Percentiles rank a stretch among this genome's conserved stretches.
phyloP scores from a whole-genome alignment of 2,329 filamentous ascomycete genomes.

The Penicillium carneum region DNA sequence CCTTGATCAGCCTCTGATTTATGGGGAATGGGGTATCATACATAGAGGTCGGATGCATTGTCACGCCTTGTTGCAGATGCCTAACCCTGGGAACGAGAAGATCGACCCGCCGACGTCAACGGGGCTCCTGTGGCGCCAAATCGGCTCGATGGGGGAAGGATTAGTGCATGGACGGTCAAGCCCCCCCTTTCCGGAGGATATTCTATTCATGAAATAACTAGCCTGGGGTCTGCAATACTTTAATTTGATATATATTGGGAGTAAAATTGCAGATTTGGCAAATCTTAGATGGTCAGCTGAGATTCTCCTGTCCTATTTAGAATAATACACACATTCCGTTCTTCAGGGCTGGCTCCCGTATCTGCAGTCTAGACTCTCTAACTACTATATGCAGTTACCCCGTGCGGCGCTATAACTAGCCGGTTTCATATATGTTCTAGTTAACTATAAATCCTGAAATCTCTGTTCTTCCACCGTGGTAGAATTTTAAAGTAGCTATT shows the following conservation, averaged over 20 bases:
- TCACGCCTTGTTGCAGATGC: slow-evolving; percentile 9
- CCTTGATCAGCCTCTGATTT: slow-evolving; percentile 10
- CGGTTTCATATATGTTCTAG: too few relatives aligned
- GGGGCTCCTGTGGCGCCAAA: slow-evolving; percentile 20
- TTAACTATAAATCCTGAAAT: background rate
- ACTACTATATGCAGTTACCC: slow-evolving; percentile 2
- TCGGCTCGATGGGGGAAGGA: slow-evolving; percentile 13
- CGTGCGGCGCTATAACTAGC: background rate
- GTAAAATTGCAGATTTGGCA: background rate
- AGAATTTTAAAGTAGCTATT: background rate
- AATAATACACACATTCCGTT: slow-evolving; percentile 1
- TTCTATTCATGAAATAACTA: background rate
- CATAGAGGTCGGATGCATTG: slow-evolving; percentile 2
- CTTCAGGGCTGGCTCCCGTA: background rate
- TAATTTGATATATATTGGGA: background rate
- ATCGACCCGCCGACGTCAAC: slow-evolving; percentile 24
- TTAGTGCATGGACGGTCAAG: slow-evolving; percentile 4
- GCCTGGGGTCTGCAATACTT: background rate
- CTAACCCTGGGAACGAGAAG: slow-evolving; percentile 10
- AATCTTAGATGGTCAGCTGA: background rate
- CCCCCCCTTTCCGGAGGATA: slow-evolving; percentile 5
- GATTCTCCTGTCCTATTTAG: background rate
- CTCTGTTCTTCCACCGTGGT: background rate
- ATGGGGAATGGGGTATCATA: slow-evolving; percentile 6
- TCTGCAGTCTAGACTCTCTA: background rate